Conservation (phyloP, 768 basidiomycete genomes). For the Boletales sp. region DNA sequence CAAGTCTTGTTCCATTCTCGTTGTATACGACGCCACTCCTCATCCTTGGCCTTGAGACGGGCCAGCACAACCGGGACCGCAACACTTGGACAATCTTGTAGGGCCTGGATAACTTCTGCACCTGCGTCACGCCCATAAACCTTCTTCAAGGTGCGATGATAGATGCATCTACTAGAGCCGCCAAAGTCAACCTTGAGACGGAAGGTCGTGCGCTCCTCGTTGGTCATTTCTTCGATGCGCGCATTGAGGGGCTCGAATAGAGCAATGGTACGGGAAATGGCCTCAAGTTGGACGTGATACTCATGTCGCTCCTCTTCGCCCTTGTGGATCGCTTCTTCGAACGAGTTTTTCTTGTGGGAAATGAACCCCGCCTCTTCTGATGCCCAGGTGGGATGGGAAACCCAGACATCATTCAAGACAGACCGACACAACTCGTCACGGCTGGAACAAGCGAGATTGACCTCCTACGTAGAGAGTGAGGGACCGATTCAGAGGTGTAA, state of each 20-base stretch:
- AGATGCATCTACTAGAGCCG: slow-evolving; percentile 81
- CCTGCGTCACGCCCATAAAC: slow-evolving; percentile 84
- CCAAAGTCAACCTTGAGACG: slow-evolving; percentile 85
- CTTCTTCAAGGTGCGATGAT: slow-evolving; percentile 91
- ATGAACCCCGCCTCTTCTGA: slow-evolving; percentile 94
- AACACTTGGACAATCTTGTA: slow-evolving; percentile 89
- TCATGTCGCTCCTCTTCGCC: slow-evolving; percentile 98
- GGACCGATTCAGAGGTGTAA: not conserved
- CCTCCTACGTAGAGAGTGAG: slow-evolving; percentile 55
- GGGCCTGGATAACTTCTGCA: slow-evolving; percentile 71
- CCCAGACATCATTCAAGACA: slow-evolving; percentile 97
- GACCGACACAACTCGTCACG: slow-evolving; percentile 93
- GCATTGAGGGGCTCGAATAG: slow-evolving; percentile 83
- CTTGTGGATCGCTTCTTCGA: slow-evolving; percentile 94
- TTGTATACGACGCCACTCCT: slow-evolving; percentile 93
- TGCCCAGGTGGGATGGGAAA: slow-evolving; percentile 97
- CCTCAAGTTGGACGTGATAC: slow-evolving; percentile 94
- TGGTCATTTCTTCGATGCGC: slow-evolving; percentile 84
- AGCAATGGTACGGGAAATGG: slow-evolving; percentile 84
- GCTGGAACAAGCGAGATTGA: slow-evolving; percentile 86
- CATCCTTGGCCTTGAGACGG: slow-evolving; percentile 89
- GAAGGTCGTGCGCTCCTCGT: slow-evolving; percentile 80
- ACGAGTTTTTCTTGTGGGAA: slow-evolving; percentile 94
- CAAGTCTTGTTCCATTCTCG: slow-evolving; percentile 96
- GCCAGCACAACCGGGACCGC: slow-evolving; percentile 88